Base-by-base conservation (phyloP, 768 basidiomycete genomes). In the Boletellus emodensis region DNA sequence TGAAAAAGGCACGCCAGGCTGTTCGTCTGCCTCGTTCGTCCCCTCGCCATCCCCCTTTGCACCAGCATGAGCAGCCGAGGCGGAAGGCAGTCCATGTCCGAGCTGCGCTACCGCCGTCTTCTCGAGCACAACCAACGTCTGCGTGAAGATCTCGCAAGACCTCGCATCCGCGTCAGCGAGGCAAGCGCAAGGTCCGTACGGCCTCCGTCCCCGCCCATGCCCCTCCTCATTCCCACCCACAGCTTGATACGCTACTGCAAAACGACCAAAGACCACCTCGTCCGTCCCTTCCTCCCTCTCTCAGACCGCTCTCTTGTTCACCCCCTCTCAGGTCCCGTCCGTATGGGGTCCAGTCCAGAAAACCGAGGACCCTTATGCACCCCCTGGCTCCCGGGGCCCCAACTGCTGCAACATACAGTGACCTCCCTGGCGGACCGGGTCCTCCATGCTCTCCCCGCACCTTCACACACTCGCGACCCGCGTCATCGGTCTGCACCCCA, bases 331-430 rank as follows among this genome's bases (percentile, higher is more conserved):
- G 88, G 87, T 95, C 43, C 94, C 94, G 22, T 93, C 90, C 17
- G 91, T 99, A 1, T 99, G 96, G 96, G 96, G 96, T 10, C 86
- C 90, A 20, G 85, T 95, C n/a, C 83, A 83, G 56, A 90, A 88
- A 64, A 83, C 82, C 38, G 91, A 95, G 52, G 95, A 99, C 66
- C 95, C 95, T 42, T 98, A 93, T 63, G 87, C 86, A 22, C 88
- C 86, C 47, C 83, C 82, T 65, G 71, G 75, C 49, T 62, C 78
- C 72, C 45, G 78, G n/a, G 73, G 57, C 57, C 61, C 60, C 50
- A 75, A 55, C 44, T 84, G 83, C 53, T 87, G 84, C 71, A 75
- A 73, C 24, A 70, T 87, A 56, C 84, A 85, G 73, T 86, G 61
- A 69, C 36, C 32, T 17, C 10, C 15, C 40, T 40, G 17, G 32